These are phyloP conservation scores for Trichosporon sp. DNA, from an alignment of 1,284 basidiomycete genomes.

Conservation along the genomic window DNA sequence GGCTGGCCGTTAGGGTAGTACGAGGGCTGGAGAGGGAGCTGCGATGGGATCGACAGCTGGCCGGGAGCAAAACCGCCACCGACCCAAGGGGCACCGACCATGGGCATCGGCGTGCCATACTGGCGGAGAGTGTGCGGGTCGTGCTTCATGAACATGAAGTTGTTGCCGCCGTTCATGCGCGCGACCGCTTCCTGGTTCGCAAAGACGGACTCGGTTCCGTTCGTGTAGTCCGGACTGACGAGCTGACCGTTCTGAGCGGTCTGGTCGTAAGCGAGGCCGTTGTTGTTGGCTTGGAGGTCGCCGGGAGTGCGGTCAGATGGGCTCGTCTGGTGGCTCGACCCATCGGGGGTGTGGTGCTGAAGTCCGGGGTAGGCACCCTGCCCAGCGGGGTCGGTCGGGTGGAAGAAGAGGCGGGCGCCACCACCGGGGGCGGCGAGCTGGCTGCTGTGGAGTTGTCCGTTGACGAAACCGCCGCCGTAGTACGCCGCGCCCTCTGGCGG, in stretches of 20 bases:
- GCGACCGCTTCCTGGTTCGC: constrained; percentile 30
- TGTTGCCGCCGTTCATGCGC: constrained; percentile 29
- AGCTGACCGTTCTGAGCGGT: constrained; percentile 24
- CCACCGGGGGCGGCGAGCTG: constrained; percentile 27
- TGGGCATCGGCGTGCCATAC: constrained; percentile 19
- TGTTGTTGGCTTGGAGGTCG: constrained; percentile 21
- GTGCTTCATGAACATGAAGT: constrained; percentile 30
- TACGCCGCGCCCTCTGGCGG: constrained; percentile 49
- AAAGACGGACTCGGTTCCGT: constrained; percentile 29
- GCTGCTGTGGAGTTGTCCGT: constrained; percentile 29
- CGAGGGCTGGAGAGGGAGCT: constrained; percentile 31
- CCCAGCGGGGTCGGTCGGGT: constrained; percentile 25
- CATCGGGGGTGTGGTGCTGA: constrained; percentile 19
- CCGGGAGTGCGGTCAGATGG: constrained; percentile 19
- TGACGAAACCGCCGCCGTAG: constrained; percentile 42
- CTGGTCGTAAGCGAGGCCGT: constrained; percentile 21
- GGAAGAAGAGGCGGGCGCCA: constrained; percentile 28
- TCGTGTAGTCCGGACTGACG: constrained; percentile 14
- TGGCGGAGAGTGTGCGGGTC: constrained; percentile 21
- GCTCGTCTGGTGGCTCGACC: constrained; percentile 13
- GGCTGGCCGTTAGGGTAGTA: constrained; percentile 25
- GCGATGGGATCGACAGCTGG: constrained; percentile 39
- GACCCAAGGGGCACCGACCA: constrained; percentile 28
- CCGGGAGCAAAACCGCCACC: constrained; percentile 39
- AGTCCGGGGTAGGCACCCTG: constrained; percentile 12